These are phyloP conservation scores for Digitaria exilis DNA, from an alignment of 202 grass and related monocot species.

Conservation along the genomic window DNA sequence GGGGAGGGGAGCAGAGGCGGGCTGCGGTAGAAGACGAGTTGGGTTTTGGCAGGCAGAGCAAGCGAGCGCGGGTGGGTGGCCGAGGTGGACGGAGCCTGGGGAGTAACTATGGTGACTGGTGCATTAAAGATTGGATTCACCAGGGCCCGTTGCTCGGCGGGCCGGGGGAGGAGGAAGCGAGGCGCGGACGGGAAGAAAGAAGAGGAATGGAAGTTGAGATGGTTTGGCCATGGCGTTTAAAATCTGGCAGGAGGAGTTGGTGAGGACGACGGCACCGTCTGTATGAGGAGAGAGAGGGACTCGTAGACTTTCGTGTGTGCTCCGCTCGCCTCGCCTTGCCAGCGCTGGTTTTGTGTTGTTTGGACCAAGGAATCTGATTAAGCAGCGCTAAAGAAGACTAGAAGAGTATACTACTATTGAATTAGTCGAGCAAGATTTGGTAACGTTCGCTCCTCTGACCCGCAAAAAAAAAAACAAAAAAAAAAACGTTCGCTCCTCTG, in stretches of 20 bases:
- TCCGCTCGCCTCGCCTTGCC: neutral
- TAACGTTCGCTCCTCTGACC: neutral
- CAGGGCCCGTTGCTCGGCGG: too few species aligned
- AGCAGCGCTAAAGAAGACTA: neutral
- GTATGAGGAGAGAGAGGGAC: constrained; percentile 29
- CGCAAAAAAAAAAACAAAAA: too few species aligned
- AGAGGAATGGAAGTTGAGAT: neutral
- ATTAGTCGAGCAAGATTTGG: constrained; percentile 1
- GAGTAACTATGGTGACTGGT: constrained; percentile 35
- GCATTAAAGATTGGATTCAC: constrained; percentile 43
- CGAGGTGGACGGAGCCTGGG: constrained; percentile 36
- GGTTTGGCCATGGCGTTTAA: constrained; percentile 35
- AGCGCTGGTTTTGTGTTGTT: neutral
- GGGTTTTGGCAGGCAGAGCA: constrained; percentile 27
- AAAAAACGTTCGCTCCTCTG: too few species aligned
- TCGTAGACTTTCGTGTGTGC: constrained; percentile 8
- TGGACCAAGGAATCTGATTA: constrained; percentile 7
- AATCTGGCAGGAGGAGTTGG: constrained; percentile 37
- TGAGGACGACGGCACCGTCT: constrained; percentile 49
- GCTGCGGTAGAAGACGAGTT: constrained; percentile 30
- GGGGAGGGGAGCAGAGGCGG: constrained; percentile 9
- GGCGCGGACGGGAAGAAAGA: neutral
- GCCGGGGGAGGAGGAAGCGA: neutral
- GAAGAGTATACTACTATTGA: too few species aligned
- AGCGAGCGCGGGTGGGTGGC: constrained; percentile 4